Evolutionary conservation across 2,329 filamentous ascomycete species (phyloP).

Genomic region (Lachnellula occidentalis): DNA sequence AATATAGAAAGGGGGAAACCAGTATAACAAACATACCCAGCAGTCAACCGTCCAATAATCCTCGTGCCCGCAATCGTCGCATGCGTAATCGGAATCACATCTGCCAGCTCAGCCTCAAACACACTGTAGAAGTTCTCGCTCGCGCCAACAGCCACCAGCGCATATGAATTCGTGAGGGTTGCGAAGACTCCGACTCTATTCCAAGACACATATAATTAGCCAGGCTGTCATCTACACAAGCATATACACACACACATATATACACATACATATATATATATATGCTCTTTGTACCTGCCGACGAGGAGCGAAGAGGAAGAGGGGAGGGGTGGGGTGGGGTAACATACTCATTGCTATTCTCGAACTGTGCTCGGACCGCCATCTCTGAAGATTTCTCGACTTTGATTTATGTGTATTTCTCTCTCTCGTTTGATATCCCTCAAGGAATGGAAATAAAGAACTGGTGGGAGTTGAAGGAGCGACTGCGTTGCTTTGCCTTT

Average conservation of each 20-base stretch:
- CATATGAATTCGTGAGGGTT: constrained; percentile 95
- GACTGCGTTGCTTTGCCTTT: too few relatives aligned
- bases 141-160: constrained; percentile 86
- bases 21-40: constrained; percentile 56
- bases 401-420: neutral
- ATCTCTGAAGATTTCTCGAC: constrained; percentile 36
- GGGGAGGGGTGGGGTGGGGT: constrained; percentile 7
- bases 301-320: constrained; percentile 11
- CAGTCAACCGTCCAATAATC: constrained; percentile 92
- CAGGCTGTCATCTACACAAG: neutral
- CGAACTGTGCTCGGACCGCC: constrained; percentile 71
- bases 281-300: too few relatives aligned
- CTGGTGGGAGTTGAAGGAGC: too few relatives aligned
- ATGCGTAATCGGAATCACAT: constrained; percentile 94
- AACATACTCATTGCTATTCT: constrained; percentile 79
- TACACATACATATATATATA: too few relatives aligned
- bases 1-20: neutral
- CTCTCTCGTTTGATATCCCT: neutral
- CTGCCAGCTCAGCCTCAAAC: constrained; percentile 96
- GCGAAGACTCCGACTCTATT: constrained; percentile 92
- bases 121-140: constrained; percentile 99
- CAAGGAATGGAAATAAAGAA: too few relatives aligned
- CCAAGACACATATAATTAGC: constrained; percentile 2
- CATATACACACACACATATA: neutral
- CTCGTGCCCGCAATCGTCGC: constrained; percentile 94